Percentiles rank a stretch among this genome's conserved stretches.
Evolutionary conservation across 345 rosid genomes (phyloP).

Genomic region (Citropsis articulata): DNA sequence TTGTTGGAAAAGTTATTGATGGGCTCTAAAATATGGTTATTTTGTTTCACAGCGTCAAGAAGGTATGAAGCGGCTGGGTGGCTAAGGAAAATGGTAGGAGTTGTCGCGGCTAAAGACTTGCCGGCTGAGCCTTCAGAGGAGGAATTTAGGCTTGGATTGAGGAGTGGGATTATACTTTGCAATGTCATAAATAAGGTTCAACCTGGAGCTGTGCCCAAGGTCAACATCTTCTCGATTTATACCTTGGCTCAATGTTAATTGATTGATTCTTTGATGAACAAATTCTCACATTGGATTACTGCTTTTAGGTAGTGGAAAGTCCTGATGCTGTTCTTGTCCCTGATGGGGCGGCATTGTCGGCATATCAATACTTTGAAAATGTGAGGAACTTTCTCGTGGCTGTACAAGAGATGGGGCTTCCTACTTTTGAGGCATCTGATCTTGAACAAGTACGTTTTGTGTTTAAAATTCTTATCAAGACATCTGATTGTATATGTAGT

Average conservation of each 20-base stretch:
- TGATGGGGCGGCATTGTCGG: constrained; percentile 86
- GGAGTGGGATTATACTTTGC: constrained; percentile 85
- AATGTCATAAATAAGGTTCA: constrained; percentile 78
- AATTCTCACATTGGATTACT: not conserved
- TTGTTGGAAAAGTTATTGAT: not conserved
- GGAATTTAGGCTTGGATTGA: constrained; percentile 75
- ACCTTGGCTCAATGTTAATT: not conserved
- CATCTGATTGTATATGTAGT: not conserved
- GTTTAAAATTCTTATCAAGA: not conserved
- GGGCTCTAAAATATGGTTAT: not conserved
- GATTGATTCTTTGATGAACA: not conserved
- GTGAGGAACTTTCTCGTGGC: constrained; percentile 86
- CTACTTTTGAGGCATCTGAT: constrained; percentile 89
- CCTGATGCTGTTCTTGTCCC: constrained; percentile 73
- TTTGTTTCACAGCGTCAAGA: constrained; percentile 49
- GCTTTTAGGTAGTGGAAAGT: constrained; percentile 70
- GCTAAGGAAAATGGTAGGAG: constrained; percentile 79
- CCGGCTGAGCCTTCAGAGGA: constrained; percentile 89
- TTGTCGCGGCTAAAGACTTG: constrained; percentile 74
- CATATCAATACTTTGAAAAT: constrained; percentile 86
- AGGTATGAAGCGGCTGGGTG: constrained; percentile 80
- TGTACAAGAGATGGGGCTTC: constrained; percentile 63
- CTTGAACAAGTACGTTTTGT: constrained; percentile 64
- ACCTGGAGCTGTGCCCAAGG: constrained; percentile 79
- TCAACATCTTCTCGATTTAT: constrained; percentile 5